Evolutionary conservation across 2,329 filamentous ascomycete species (phyloP).

Genomic region (Phialocephala subalpina): DNA sequence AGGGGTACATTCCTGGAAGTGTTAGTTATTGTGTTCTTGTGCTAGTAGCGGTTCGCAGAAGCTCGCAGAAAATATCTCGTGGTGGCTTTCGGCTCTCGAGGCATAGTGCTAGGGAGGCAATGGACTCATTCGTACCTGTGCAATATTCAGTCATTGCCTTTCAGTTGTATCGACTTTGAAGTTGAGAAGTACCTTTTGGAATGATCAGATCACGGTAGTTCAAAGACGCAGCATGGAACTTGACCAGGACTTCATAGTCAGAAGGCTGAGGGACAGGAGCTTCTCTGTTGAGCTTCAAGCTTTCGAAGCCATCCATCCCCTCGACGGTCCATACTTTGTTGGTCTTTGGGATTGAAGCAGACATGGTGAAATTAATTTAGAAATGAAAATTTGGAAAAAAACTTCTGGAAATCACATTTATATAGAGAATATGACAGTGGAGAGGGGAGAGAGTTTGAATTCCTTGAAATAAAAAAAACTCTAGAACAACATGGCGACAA

Average conservation of each 20-base stretch:
- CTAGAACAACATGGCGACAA: background rate
- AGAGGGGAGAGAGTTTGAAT: background rate
- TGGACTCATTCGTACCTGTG: background rate
- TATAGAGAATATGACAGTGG: background rate
- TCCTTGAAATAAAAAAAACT: background rate
- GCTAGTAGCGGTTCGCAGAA: background rate
- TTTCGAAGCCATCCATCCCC: constrained; percentile 56
- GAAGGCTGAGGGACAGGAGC: constrained; percentile 49
- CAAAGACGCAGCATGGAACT: constrained; percentile 50
- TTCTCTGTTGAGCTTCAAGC: constrained; percentile 52
- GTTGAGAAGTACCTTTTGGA: constrained; percentile 40
- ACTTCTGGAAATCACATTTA: background rate
- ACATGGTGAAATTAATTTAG: constrained; percentile 19
- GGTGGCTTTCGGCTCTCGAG: background rate
- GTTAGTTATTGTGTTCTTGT: background rate
- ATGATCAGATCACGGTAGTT: constrained; percentile 51
- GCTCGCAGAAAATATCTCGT: background rate
- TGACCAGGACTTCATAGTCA: constrained; percentile 63
- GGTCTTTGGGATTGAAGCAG: constrained; percentile 38
- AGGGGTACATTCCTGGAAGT: constrained; percentile 39
- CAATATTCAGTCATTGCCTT: background rate
- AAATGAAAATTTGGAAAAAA: background rate
- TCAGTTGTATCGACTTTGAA: background rate
- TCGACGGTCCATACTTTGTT: constrained; percentile 56
- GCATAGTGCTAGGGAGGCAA: background rate